A percentile compares a stretch with the other conserved stretches of the same genome.
Evolutionary conservation across 345 rosid species (phyloP).

Genomic region (Psidium guajava): DNA sequence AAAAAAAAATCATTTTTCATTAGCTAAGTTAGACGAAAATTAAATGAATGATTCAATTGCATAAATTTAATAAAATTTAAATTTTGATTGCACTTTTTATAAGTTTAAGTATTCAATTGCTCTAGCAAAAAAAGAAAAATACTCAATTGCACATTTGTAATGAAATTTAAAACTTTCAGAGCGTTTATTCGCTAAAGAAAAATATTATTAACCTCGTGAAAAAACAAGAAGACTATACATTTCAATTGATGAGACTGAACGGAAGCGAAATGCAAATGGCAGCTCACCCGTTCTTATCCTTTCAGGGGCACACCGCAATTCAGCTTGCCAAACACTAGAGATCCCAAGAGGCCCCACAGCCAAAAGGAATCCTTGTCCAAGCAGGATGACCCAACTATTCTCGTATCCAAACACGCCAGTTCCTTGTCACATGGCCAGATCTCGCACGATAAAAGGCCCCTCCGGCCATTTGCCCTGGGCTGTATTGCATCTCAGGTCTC

Average conservation of each 20-base stretch:
- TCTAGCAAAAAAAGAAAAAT: too few relatives aligned
- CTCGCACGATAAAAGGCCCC: neutral
- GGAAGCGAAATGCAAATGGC: neutral
- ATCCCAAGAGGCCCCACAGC: neutral
- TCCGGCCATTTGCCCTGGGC: rapidly evolving
- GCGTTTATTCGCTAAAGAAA: neutral
- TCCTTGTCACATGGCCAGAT: neutral
- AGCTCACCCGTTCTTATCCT: neutral
- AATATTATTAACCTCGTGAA: neutral
- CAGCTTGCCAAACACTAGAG: neutral
- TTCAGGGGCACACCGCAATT: neutral
- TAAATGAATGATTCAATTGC: too few relatives aligned
- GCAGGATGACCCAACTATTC: neutral
- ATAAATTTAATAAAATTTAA: too few relatives aligned
- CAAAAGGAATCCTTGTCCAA: neutral
- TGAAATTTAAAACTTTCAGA: too few relatives aligned
- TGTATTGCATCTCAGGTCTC: neutral
- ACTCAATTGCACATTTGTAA: too few relatives aligned
- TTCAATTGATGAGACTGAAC: neutral
- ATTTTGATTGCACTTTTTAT: too few relatives aligned
- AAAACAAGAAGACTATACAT: neutral
- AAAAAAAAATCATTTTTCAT: too few relatives aligned
- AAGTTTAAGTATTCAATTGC: too few relatives aligned
- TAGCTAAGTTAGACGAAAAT: too few relatives aligned
- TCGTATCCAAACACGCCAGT: neutral